A percentile compares a stretch with the other conserved stretches of the same genome.
Evolutionary conservation across 208 protist genomes (phyloP).

Genomic region (Novymonas esmeraldas): DNA sequence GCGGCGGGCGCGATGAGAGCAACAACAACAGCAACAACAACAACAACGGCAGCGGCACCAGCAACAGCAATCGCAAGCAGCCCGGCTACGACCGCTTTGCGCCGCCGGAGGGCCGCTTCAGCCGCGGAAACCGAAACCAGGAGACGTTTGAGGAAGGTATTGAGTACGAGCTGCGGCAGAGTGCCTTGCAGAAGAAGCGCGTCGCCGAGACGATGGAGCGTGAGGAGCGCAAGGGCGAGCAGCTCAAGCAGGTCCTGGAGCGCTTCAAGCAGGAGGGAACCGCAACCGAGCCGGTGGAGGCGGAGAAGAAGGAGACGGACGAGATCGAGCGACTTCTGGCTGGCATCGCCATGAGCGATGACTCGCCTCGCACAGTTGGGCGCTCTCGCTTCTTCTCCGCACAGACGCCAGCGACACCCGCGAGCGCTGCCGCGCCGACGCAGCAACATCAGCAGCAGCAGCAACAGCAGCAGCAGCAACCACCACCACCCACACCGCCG

Average conservation of each 20-base stretch:
- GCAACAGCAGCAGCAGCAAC: too few relatives aligned
- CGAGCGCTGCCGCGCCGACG: constrained; percentile 4
- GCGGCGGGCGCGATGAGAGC: constrained; percentile 12
- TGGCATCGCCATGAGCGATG: constrained; percentile 35
- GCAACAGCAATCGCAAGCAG: not conserved
- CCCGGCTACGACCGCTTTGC: constrained; percentile 67
- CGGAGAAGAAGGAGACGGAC: constrained; percentile 32
- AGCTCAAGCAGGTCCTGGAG: constrained; percentile 38
- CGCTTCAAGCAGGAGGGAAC: constrained; percentile 42
- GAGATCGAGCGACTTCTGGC: constrained; percentile 64
- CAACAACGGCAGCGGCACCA: constrained; percentile 1
- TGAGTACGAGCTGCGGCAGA: constrained; percentile 83
- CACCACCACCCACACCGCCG: not conserved
- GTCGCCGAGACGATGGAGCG: constrained; percentile 73
- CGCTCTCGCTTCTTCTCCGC: constrained; percentile 67
- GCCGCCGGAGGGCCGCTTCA: constrained; percentile 43
- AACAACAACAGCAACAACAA: not conserved
- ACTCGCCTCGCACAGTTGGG: constrained; percentile 12
- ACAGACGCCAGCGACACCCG: not conserved
- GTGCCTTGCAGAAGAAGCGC: constrained; percentile 55
- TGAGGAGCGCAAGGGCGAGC: constrained; percentile 49
- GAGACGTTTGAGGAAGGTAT: constrained; percentile 88
- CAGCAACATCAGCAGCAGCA: not conserved
- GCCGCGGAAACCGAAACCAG: constrained; percentile 63
- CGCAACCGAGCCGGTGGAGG: constrained; percentile 27